Evolutionary conservation across 2,329 filamentous ascomycete species (phyloP), one percentile per base, ranked within the genome.

Genomic region (Ceratocystis colombiana): DNA sequence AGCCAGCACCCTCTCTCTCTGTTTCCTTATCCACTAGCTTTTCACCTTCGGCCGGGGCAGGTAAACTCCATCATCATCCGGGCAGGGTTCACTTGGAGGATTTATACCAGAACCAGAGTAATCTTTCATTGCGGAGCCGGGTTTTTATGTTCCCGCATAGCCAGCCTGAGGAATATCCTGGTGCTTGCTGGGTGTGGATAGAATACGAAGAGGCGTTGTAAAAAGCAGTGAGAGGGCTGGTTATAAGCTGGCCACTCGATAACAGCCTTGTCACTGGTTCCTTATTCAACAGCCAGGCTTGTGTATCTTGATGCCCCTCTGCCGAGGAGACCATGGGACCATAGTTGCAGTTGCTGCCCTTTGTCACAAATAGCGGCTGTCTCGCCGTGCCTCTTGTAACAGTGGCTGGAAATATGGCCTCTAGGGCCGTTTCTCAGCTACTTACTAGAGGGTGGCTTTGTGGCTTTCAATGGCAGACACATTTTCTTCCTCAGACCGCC

Each of bases 321-420:
- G 20, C 22, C 8, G 3, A 25, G 25, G 48, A 53, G 7, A 6
- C 48, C 48, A 25, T 53, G 1, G 8, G 33, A 37, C 33, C 33
- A 37, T 37, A 37, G 33, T 37, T 37, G 8, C 33, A 37, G 33
- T 37, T 37, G 3, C 20, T 53, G 20, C 20, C 22, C 28, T 37
- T 10, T 30, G 28, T 2, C 53, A 59, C 17, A 30, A n/a, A 8
- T 7, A 6, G 10, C 10, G 53, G 25, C 53, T 53, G n/a, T n/a
- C 53, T 59, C 6, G 10, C 53, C 15, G 33, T n/a, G 53, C 22
- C 25, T 59, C 10, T 59, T 17, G 53, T n/a, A 33, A n/a, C 53
- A 33, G 53, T 59, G 53, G 53, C 53, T 59, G 53, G 28, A 59
- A 59, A 12, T 37, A 37, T 6, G 53, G 53, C 53, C 53, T 59